These are phyloP conservation scores for Barnettozyma populi DNA, from an alignment of 805 yeast genomes.

Conservation along the genomic window DNA sequence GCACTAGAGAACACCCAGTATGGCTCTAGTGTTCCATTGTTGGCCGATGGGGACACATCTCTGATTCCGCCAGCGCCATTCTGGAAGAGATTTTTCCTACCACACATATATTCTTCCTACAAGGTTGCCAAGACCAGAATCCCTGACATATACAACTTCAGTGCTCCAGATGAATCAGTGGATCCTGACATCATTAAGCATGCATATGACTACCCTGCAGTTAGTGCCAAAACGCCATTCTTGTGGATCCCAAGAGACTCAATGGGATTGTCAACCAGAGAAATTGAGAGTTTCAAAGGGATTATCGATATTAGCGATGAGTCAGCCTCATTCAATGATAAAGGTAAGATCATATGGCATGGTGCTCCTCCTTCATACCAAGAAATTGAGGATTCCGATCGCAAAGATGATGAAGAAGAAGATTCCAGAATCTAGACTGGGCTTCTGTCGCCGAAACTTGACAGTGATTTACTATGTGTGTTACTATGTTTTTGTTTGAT, in stretches of 20 bases:
- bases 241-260: constrained; percentile 92
- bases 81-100: constrained; percentile 47
- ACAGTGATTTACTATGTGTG: no score
- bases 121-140: constrained; percentile 41
- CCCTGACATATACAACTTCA: constrained; percentile 56
- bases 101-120: constrained; percentile 48
- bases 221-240: constrained; percentile 61
- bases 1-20: constrained; percentile 18
- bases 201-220: constrained; percentile 77
- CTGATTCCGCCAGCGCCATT: constrained; percentile 32
- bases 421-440: not conserved
- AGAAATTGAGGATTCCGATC: constrained; percentile 7
- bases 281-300: constrained; percentile 50
- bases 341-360: constrained; percentile 42
- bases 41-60: constrained; percentile 55
- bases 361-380: constrained; percentile 46
- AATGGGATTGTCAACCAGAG: constrained; percentile 66
- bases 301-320: constrained; percentile 62
- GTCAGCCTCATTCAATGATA: constrained; percentile 52
- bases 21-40: constrained; percentile 43
- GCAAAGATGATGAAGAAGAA: not conserved
- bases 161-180: constrained; percentile 36
- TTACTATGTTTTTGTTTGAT: not conserved
- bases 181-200: constrained; percentile 38
- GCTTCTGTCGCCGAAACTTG: not conserved